phyloP scores from a whole-genome alignment of 2,329 filamentous ascomycete genomes.

The Colletotrichum cuscutae region DNA sequence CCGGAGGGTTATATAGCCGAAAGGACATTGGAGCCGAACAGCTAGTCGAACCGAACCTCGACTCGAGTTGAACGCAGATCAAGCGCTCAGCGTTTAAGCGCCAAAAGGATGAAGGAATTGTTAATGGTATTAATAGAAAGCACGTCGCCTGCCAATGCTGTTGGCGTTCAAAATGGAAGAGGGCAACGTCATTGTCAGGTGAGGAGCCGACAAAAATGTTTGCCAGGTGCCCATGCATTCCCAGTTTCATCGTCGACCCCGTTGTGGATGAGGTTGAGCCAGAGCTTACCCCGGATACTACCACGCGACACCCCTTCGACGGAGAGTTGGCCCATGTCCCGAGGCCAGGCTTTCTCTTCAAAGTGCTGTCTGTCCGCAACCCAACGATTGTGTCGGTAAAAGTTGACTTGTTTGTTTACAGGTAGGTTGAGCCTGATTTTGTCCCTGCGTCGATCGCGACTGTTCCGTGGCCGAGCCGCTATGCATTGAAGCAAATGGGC shows the following conservation, averaged over 20 bases:
- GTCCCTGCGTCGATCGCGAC: background rate
- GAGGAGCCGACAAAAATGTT: background rate
- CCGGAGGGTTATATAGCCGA: background rate
- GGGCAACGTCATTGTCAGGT: slow-evolving; percentile 16
- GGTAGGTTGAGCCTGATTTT: background rate
- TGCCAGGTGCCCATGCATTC: slow-evolving; percentile 21
- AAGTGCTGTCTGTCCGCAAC: no score
- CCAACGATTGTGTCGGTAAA: background rate
- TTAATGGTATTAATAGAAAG: slow-evolving; percentile 9
- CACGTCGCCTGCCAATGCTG: background rate
- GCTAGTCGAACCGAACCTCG: background rate
- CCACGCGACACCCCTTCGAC: background rate
- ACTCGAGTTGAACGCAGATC: background rate
- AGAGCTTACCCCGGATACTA: slow-evolving; percentile 18
- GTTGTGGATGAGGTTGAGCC: background rate
- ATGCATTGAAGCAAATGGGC: background rate
- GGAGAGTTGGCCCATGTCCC: background rate
- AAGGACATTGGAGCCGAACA: background rate
- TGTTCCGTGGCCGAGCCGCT: background rate
- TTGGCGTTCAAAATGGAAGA: no score
- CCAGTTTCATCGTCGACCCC: slow-evolving; percentile 26
- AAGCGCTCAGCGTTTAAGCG: background rate
- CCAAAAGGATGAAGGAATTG: background rate
- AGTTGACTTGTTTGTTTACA: background rate
- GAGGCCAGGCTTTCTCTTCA: background rate